These are phyloP conservation scores for Isochrysis galbana DNA, from an alignment of 78 protist genomes.

Conservation along the genomic window DNA sequence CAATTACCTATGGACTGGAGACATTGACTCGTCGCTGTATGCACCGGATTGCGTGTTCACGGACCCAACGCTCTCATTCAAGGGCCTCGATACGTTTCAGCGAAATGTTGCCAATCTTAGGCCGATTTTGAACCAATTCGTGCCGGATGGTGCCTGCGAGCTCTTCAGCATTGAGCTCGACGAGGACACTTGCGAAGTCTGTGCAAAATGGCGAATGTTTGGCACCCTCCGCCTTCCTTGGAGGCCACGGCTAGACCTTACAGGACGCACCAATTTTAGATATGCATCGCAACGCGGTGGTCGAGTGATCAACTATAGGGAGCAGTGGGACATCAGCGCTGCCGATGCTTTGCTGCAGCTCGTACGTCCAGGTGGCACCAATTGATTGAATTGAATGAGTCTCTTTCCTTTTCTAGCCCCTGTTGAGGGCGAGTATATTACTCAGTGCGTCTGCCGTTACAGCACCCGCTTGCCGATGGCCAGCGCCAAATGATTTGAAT, in stretches of 20 bases:
- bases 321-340: too few species aligned
- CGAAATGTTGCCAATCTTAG: not conserved
- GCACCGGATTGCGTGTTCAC: not conserved
- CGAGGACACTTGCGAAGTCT: not conserved
- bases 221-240: not conserved
- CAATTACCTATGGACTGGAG: not conserved
- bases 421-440: too few species aligned
- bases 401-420: too few species aligned
- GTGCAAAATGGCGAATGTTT: not conserved
- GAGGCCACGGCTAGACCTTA: not conserved
- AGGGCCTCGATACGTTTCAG: not conserved
- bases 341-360: too few species aligned
- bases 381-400: too few species aligned
- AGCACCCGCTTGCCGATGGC: too few species aligned
- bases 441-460: too few species aligned
- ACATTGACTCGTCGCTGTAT: not conserved
- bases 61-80: constrained; percentile 16
- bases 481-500: too few species aligned
- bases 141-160: not conserved
- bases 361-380: too few species aligned
- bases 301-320: too few species aligned
- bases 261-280: not conserved
- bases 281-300: too few species aligned
- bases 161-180: not conserved
- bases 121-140: not conserved